Evolutionary conservation across 352 stramenopile species (phyloP).

Genomic region (Phytophthora quininea): DNA sequence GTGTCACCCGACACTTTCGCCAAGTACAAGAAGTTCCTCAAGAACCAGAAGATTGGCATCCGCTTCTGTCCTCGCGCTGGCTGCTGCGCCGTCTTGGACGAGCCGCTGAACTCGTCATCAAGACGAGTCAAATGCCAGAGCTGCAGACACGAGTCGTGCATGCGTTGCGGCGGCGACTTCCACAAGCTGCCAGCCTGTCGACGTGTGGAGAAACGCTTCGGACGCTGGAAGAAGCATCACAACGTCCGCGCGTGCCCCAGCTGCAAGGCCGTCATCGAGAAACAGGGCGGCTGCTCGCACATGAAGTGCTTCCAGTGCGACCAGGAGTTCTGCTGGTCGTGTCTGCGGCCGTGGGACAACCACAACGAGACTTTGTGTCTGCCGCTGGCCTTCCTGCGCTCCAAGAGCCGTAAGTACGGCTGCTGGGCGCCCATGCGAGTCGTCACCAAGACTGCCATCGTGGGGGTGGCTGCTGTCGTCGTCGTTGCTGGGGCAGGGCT

Average conservation of each 20-base stretch:
- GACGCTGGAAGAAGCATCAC: slow-evolving; percentile 69
- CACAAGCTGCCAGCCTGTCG: slow-evolving; percentile 63
- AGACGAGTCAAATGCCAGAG: slow-evolving; percentile 51
- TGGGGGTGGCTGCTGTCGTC: slow-evolving; percentile 56
- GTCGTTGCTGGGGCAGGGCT: slow-evolving; percentile 62
- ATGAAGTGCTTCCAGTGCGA: slow-evolving; percentile 90
- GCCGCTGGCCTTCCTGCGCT: slow-evolving; percentile 68
- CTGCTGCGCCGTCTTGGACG: slow-evolving; percentile 63
- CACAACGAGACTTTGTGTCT: slow-evolving; percentile 82
- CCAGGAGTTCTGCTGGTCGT: slow-evolving; percentile 86
- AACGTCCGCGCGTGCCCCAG: slow-evolving; percentile 74
- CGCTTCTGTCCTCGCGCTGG: slow-evolving; percentile 76
- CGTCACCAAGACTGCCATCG: slow-evolving; percentile 72
- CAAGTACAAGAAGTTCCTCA: slow-evolving; percentile 74
- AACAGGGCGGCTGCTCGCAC: slow-evolving; percentile 84
- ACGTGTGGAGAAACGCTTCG: slow-evolving; percentile 69
- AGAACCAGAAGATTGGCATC: slow-evolving; percentile 67
- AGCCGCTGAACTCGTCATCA: slow-evolving; percentile 52
- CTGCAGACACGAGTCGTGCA: slow-evolving; percentile 68
- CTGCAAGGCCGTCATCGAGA: slow-evolving; percentile 80
- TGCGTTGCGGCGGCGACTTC: slow-evolving; percentile 66
- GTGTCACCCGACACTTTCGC: slow-evolving; percentile 51
- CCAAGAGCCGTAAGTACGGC: slow-evolving; percentile 68
- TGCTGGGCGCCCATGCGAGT: slow-evolving; percentile 68
- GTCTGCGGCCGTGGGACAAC: slow-evolving; percentile 65